Conservation (phyloP, 306 rosid species). For the Astragalus glycyphyllos region DNA sequence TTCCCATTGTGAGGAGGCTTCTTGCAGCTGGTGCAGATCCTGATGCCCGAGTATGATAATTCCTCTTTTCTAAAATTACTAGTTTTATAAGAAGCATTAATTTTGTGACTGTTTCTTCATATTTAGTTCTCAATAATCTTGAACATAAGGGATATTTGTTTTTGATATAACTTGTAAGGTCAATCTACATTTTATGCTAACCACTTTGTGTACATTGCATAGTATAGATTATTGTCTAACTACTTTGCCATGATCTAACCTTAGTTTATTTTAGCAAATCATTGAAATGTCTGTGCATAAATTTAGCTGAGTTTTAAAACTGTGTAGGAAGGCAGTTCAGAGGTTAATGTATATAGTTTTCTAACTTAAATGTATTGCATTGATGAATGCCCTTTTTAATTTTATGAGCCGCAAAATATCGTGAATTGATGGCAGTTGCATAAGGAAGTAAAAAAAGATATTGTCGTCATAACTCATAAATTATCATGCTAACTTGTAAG, state of each 20-base stretch:
- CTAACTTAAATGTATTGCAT: slow-evolving; percentile 14
- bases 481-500: background rate
- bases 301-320: slow-evolving; percentile 6
- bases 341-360: slow-evolving; percentile 14
- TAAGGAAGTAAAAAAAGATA: background rate
- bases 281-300: background rate
- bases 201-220: background rate
- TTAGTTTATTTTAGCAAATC: slow-evolving; percentile 27
- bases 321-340: background rate
- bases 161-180: background rate
- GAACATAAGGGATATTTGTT: background rate
- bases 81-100: slow-evolving; percentile 33
- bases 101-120: slow-evolving; percentile 20
- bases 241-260: slow-evolving; percentile 23
- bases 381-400: background rate
- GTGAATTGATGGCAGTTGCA: background rate
- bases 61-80: slow-evolving; percentile 34
- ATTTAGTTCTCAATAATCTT: slow-evolving; percentile 28
- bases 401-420: slow-evolving; percentile 28
- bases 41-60: slow-evolving; percentile 79
- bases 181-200: slow-evolving; percentile 4
- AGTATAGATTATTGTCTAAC: slow-evolving; percentile 8
- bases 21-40: slow-evolving; percentile 95
- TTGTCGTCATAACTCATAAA: slow-evolving; percentile 4
- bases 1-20: slow-evolving; percentile 91